These are phyloP conservation scores for Plasmodium berghei DNA, from an alignment of 169 alveolate genomes.

Conservation along the genomic window DNA sequence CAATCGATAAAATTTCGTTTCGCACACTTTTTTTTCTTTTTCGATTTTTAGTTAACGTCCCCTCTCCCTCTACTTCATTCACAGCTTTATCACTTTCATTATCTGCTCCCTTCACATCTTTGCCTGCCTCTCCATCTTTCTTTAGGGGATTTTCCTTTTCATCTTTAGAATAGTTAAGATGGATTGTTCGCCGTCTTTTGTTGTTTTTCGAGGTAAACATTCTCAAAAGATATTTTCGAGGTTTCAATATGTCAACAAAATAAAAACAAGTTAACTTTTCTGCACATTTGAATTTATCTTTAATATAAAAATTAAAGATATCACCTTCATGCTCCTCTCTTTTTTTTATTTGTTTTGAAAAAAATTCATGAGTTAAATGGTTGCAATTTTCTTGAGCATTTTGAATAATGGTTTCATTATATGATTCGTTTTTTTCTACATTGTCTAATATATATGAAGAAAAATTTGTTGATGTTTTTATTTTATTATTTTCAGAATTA, in stretches of 20 bases:
- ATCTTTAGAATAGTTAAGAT: background rate
- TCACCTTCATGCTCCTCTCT: background rate
- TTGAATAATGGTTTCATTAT: too few species aligned
- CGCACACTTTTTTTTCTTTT: background rate
- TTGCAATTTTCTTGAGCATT: background rate
- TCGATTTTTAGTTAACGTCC: background rate
- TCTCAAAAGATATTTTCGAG: constrained; percentile 2
- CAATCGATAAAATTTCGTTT: constrained; percentile 10
- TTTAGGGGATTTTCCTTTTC: background rate
- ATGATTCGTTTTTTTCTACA: background rate
- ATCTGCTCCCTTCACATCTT: background rate
- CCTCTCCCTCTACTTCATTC: background rate
- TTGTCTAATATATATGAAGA: background rate
- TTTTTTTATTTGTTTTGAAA: background rate
- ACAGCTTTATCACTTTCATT: background rate
- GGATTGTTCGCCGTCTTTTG: background rate
- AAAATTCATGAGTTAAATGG: background rate
- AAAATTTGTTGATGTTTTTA: constrained; percentile 12
- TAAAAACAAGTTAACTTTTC: constrained; percentile 43
- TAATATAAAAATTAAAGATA: constrained; percentile 21
- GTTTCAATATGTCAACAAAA: constrained; percentile 25
- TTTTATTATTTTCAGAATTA: background rate
- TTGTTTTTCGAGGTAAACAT: too few species aligned
- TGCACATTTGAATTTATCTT: constrained; percentile 33
- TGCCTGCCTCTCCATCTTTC: background rate